Conservation (phyloP, 2,329 filamentous ascomycete species). For the Pseudogymnoascus sp. region DNA sequence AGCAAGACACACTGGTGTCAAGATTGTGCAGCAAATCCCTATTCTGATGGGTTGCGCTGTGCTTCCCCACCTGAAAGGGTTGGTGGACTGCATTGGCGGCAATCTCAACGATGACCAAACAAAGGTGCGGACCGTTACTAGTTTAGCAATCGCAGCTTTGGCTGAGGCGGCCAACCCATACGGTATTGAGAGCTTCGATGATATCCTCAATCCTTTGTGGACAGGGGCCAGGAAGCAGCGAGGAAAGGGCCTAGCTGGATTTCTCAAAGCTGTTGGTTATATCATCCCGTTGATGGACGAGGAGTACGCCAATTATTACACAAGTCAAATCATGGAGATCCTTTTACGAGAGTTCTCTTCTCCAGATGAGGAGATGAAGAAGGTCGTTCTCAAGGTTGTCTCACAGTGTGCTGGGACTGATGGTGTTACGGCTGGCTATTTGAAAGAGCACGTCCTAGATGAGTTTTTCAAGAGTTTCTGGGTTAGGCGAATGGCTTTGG, state of each 20-base stretch:
- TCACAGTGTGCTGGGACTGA: conserved; percentile 92
- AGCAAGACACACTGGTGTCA: conserved; percentile 93
- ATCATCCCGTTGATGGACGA: conserved; percentile 99
- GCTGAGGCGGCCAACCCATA: conserved; percentile 96
- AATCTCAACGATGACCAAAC: conserved; percentile 97
- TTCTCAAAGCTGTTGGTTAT: conserved; percentile 94
- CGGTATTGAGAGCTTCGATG: conserved; percentile 97
- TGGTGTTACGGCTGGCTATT: conserved; percentile 86
- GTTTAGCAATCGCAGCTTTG: conserved; percentile 85
- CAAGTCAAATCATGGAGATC: conserved; percentile 98
- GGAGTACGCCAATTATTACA: conserved; percentile 99
- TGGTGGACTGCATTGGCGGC: conserved; percentile 92
- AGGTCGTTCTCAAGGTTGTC: conserved; percentile 94
- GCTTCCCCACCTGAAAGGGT: conserved; percentile 84
- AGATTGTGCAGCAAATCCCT: conserved; percentile 97
- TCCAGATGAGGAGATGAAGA: conserved; percentile 99
- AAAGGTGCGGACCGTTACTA: conserved; percentile 94
- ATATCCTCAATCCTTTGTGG: conserved; percentile 95
- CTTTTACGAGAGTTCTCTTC: conserved; percentile 91
- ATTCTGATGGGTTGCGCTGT: conserved; percentile 98
- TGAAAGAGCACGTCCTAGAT: conserved; percentile 89
- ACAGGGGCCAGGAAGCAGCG: conserved; percentile 92
- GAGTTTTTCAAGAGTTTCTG: conserved; percentile 99
- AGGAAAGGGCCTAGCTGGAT: conserved; percentile 90
- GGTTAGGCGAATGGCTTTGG: conserved; percentile 92